A percentile compares a stretch with the other conserved stretches of the same genome.
Conservation (phyloP, 805 yeast species). For the Teunomyces aglyptinius region DNA sequence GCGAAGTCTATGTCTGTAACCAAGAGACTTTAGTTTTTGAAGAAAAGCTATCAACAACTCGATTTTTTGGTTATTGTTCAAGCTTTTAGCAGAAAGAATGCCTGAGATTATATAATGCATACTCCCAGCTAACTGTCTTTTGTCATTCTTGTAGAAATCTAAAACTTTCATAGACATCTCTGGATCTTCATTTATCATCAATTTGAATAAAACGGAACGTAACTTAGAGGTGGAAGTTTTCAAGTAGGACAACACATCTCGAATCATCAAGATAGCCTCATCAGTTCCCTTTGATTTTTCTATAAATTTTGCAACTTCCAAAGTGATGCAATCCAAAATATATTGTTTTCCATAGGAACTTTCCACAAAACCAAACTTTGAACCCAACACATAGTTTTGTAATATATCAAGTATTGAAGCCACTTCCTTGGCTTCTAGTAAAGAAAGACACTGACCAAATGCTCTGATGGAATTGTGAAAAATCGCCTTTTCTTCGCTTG, state of each 20-base stretch:
- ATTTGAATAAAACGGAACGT: conserved; percentile 20
- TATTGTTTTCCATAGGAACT: conserved; percentile 16
- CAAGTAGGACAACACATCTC: conserved; percentile 17
- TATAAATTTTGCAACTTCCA: conserved; percentile 20
- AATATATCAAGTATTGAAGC: conserved; percentile 17
- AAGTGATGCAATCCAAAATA: conserved; percentile 17
- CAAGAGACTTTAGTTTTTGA: conserved; percentile 13
- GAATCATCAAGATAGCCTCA: conserved; percentile 17
- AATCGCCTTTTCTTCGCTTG: conserved; percentile 17
- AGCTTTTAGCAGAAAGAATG: conserved; percentile 18
- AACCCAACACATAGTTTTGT: conserved; percentile 6
- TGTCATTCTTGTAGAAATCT: conserved; percentile 17
- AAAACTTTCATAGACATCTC: conserved; percentile 23
- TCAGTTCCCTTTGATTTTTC: conserved; percentile 8
- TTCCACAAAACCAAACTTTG: conserved; percentile 9
- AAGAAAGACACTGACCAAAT: conserved; percentile 29
- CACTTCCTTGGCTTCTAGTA: conserved; percentile 15
- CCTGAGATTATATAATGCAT: conserved; percentile 22
- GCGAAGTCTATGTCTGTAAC: conserved; percentile 17
- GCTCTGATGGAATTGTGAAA: conserved; percentile 28
- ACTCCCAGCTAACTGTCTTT: conserved; percentile 20
- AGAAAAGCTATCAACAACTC: conserved; percentile 17
- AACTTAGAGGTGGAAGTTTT: conserved; percentile 11
- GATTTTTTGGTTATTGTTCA: conserved; percentile 18
- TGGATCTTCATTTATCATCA: conserved; percentile 29